These are phyloP conservation scores for Debaryomycetaceae sp. DNA, from an alignment of 1,139 yeast genomes.

Conservation along the genomic window DNA sequence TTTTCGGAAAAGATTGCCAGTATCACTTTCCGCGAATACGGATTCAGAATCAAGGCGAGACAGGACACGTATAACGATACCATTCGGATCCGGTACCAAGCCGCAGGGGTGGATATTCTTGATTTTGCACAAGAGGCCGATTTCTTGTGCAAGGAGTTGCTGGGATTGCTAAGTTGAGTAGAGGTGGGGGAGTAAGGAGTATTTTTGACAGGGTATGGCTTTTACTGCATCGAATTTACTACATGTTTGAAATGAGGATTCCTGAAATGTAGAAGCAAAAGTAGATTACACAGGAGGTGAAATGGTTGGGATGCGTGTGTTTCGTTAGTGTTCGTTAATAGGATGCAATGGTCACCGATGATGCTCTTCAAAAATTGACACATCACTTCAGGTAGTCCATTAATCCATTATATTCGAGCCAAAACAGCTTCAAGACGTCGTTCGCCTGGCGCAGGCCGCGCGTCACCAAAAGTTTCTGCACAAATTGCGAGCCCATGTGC, in stretches of 20 bases:
- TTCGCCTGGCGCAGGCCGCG: slow-evolving; percentile 56
- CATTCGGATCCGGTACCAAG: slow-evolving; percentile 66
- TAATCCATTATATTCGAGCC: slow-evolving; percentile 48
- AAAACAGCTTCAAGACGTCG: slow-evolving; percentile 47
- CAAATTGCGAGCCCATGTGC: slow-evolving; percentile 1
- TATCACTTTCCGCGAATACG: slow-evolving; percentile 59
- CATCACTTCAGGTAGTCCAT: slow-evolving; percentile 23
- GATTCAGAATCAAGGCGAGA: slow-evolving; percentile 73
- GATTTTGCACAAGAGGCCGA: slow-evolving; percentile 57
- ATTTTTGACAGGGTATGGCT: slow-evolving; percentile 1
- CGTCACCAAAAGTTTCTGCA: slow-evolving; percentile 46
- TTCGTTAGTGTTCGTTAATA: too few species aligned
- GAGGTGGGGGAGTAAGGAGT: not conserved
- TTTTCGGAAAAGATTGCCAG: slow-evolving; percentile 40
- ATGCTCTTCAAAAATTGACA: too few species aligned
- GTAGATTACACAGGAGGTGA: too few species aligned
- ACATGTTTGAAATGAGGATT: too few species aligned
- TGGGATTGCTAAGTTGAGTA: slow-evolving; percentile 20
- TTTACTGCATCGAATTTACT: slow-evolving; percentile 1
- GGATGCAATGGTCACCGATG: too few species aligned
- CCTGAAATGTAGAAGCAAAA: too few species aligned
- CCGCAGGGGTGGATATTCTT: slow-evolving; percentile 41
- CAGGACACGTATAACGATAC: slow-evolving; percentile 78
- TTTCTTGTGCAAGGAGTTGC: slow-evolving; percentile 42
- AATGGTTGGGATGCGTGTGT: too few species aligned